Evolutionary conservation across 768 basidiomycete genomes (phyloP), one percentile per base, ranked within the genome.

Genomic region (Lactarius tabidus): DNA sequence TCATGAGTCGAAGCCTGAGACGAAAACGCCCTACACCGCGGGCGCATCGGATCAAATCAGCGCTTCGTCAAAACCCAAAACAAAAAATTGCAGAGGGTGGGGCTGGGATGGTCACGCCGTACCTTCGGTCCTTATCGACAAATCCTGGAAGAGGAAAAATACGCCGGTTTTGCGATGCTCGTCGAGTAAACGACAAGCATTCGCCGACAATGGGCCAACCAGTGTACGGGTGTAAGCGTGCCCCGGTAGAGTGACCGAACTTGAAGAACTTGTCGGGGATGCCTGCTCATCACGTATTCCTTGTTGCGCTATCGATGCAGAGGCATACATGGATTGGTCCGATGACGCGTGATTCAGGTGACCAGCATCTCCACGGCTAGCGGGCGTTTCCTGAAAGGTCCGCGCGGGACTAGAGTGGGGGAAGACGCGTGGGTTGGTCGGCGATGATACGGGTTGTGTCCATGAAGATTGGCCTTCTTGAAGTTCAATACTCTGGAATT

Each of bases 71-170:
- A 29, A 36, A 28, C 54, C 45, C 33, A 26, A 60, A 56, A 59
- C 14, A 28, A 36, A 35, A 35, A 26, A 38, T 20, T 12, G 66
- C n/a, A 64, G 60, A 5, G 15, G 53, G 18, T 9, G 55, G 59
- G 65, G 59, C 28, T 17, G 48, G n/a, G 33, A 7, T 53, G 56
- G 62, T 54, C 28, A 65, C 53, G 36, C 56, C 72, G 72, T 75
- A 89, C 91, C 92, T 84, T 98, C 95, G 23, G 92, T 95, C 63
- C 95, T 85, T 56, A 98, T 90, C 54, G 92, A 94, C 59, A 98
- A 77, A 77, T 97, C 95, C 74, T 94, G 93, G 78, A 95, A 93
- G 67, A 97, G 86, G 79, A 97, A 98, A 76, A 93, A 98, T 67
- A 97, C 89, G 8, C 95, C 95, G 58, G 85, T 82, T 67, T 88